Base-by-base conservation (phyloP, 1,139 yeast species). In the Kodamaea sp. region DNA sequence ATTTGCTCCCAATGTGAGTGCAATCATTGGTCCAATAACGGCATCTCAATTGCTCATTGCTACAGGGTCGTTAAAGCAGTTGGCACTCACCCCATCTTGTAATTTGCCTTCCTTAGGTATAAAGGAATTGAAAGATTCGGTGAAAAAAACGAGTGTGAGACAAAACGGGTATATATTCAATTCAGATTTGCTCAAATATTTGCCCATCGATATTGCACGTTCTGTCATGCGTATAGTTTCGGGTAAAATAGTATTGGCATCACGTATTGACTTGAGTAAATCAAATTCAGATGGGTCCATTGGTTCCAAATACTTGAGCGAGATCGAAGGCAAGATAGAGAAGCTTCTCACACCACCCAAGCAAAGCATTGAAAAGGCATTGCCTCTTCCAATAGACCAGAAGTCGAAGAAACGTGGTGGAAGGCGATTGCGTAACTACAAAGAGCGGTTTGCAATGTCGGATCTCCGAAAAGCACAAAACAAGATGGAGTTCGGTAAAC, bases 401-500 rank as follows among this genome's bases (percentile, higher is more conserved):
- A 79, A 81, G 35, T 81, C 92, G 5, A 86, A 86, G 61, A 84
- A 83, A 50, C 72, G 99, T 52, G 97, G 95, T 2, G 99, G 99
- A 1, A 68, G 80, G 47, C 67, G 90, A 43, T 73, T 84, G 47
- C 70, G 96, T 36, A 88, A 88, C 60, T 76, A 80, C 67, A 87
- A 85, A 57, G 88, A 89, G 55, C 79, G 85, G 53, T 82, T 84
- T 62, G 82, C 82, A 53, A 75, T 84, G 73, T 84, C 96, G 0
- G 95, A 89, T 38, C 58, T 86, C 32, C 81, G 90, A 29, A 81
- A 81, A 50, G 85, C 95, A 2, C 95, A 88, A 51, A 89, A 90
- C 56, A 78, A 86, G 50, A 75, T 90, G 78, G 84, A 75, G 35
- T 90, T 90, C 63, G 96, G 95, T 6, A 74, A 81, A 49, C 70